Evolutionary conservation across 257 asterid genomes (phyloP), one percentile per base, ranked within the genome.

Genomic region (Jaltomata sinuosa): DNA sequence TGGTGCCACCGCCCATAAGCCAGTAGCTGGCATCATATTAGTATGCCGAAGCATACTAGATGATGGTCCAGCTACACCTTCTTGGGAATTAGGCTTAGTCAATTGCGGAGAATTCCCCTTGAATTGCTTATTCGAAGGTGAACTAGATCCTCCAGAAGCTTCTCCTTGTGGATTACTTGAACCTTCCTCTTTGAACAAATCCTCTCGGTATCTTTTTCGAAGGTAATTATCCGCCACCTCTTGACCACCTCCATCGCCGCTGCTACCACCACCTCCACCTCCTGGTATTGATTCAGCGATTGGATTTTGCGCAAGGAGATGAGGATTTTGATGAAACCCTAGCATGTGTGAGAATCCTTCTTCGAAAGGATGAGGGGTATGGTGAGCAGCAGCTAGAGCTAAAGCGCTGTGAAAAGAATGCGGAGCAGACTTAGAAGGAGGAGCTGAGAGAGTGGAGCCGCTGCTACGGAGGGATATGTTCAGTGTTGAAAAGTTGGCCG

Each of bases 381-480:
- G 84, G 21, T 81, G 57, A 83, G 94, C 69, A 84, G 91, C 55
- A 16, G 91, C 84, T 67, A 91, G 83, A 15, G 93, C 94, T 32
- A 92, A 84, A 49, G 94, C 91, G 86, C 93, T 84, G 52, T 90
- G 93, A 79, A 92, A 92, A 0, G 91, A 91, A 86, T 88, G 93
- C 25, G 95, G 95, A 79, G 94, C 94, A 3, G 97, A 86, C 83
- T 91, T 93, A 0, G 98, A 89, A 5, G 93, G 92, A 32, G 92
- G 97, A 19, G 95, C 95, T 6, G 94, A 90, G 5, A 91, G 84
- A 1, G 91, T 87, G 18, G 94, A 84, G 87, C 97, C 96, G 85
- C 94, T 90, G 91, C 96, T 92, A 2, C 97, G 87, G 31, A 90
- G 88, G 6, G 98, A 90, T 72, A 93, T 89, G 84, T 93, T 94